Evolutionary conservation across 257 asterid genomes (phyloP).

Genomic region (Mentha longifolia): DNA sequence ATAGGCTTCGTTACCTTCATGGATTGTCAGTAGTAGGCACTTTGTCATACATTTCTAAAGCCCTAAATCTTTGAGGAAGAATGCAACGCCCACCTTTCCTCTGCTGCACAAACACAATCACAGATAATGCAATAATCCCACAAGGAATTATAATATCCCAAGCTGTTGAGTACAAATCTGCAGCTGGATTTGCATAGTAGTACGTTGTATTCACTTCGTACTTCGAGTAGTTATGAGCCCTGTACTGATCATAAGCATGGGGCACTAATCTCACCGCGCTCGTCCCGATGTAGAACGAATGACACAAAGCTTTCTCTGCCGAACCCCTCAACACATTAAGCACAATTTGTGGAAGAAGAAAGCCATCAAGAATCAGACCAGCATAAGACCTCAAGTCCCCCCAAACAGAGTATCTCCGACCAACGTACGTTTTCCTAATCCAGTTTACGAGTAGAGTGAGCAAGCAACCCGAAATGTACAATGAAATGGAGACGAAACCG

Average conservation of each 20-base stretch:
- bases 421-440: constrained; percentile 29
- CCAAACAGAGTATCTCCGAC: constrained; percentile 37
- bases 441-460: constrained; percentile 43
- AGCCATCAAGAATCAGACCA: constrained; percentile 72
- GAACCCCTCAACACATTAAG: constrained; percentile 54
- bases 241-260: constrained; percentile 70
- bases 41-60: constrained; percentile 51
- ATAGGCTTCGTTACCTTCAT: constrained; percentile 9
- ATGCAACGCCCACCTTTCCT: constrained; percentile 63
- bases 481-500: constrained; percentile 24
- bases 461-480: constrained; percentile 53
- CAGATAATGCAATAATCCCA: constrained; percentile 51
- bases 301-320: constrained; percentile 47
- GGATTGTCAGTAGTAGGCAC: constrained; percentile 46
- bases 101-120: constrained; percentile 68
- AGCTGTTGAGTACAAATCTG: constrained; percentile 66
- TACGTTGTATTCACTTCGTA: constrained; percentile 43
- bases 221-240: constrained; percentile 42
- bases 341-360: constrained; percentile 71
- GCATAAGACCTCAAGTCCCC: constrained; percentile 65
- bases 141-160: constrained; percentile 73
- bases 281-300: constrained; percentile 57
- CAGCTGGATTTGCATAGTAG: constrained; percentile 60
- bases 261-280: constrained; percentile 62
- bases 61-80: constrained; percentile 55